Evolutionary conservation across 148 eudicot genomes (phyloP).

Genomic region (Pouteria glomerata): DNA sequence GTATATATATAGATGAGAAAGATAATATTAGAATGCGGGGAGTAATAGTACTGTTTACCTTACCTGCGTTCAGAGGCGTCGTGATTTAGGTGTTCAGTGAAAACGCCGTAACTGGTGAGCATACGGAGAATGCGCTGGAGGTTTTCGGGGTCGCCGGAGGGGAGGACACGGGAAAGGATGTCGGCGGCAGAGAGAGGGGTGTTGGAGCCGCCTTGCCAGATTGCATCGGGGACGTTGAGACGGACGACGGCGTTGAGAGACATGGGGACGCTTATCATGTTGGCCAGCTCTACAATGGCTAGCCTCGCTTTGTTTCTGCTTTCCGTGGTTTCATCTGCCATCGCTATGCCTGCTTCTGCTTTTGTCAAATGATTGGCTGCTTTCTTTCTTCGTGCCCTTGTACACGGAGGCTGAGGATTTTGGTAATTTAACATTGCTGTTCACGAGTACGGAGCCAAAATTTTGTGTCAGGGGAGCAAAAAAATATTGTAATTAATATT

Average conservation of each 20-base stretch:
- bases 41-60: not conserved
- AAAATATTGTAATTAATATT: too few species aligned
- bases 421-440: too few species aligned
- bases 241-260: constrained; percentile 46
- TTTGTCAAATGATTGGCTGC: not conserved
- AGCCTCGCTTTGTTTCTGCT: constrained; percentile 26
- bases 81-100: constrained; percentile 25
- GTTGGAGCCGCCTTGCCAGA: constrained; percentile 40
- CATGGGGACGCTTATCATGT: constrained; percentile 63
- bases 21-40: not conserved
- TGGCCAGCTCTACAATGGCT: constrained; percentile 41
- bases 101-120: constrained; percentile 44
- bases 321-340: not conserved
- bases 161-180: constrained; percentile 24
- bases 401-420: too few species aligned
- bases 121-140: constrained; percentile 51
- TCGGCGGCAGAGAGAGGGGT: constrained; percentile 37
- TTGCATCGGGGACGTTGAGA: constrained; percentile 42
- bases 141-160: constrained; percentile 35
- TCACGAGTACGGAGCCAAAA: too few species aligned
- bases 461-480: too few species aligned
- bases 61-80: not conserved
- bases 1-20: too few species aligned
- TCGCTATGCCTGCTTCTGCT: not conserved
- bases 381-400: too few species aligned